Evolutionary conservation across 23 red algal species (phyloP).

Genomic region (Gracilaria caudata): DNA sequence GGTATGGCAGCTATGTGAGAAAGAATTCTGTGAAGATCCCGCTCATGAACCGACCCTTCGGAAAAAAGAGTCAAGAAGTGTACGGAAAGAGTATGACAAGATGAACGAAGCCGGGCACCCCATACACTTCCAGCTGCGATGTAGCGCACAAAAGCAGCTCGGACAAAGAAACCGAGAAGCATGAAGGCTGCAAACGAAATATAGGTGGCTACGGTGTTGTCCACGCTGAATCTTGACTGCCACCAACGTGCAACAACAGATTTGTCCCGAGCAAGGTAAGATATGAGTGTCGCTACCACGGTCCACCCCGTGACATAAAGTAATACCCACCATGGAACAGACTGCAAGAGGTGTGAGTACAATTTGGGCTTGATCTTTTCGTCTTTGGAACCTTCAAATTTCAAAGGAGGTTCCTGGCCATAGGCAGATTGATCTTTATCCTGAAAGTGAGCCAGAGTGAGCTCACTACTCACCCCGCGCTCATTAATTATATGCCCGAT

Average conservation of each 20-base stretch:
- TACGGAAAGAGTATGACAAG: conserved; percentile 31
- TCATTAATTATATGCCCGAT: conserved; percentile 15
- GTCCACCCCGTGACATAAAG: conserved; percentile 49
- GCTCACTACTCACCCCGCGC: not conserved
- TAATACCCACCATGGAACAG: conserved; percentile 54
- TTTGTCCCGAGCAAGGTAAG: conserved; percentile 31
- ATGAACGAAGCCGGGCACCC: conserved; percentile 36
- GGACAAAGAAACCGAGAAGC: conserved; percentile 55
- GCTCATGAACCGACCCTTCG: conserved; percentile 14
- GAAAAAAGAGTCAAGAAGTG: conserved; percentile 1
- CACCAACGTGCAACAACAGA: conserved; percentile 6
- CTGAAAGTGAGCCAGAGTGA: conserved; percentile 37
- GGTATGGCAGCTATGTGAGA: conserved; percentile 42
- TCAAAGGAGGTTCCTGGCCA: not conserved
- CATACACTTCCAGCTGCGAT: conserved; percentile 32
- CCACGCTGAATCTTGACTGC: conserved; percentile 22
- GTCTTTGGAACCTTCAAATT: not conserved
- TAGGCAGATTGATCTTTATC: not conserved
- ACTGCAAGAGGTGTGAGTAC: conserved; percentile 32
- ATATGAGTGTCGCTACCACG: conserved; percentile 24
- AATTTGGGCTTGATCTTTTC: conserved; percentile 30
- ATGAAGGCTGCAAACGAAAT: conserved; percentile 48
- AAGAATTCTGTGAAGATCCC: conserved; percentile 21
- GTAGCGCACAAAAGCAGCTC: conserved; percentile 43
- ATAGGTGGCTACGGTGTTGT: conserved; percentile 35